A percentile compares a stretch with the other conserved stretches of the same genome.
Evolutionary conservation across 352 stramenopile species (phyloP).

Genomic region (Pythium rishiriense): DNA sequence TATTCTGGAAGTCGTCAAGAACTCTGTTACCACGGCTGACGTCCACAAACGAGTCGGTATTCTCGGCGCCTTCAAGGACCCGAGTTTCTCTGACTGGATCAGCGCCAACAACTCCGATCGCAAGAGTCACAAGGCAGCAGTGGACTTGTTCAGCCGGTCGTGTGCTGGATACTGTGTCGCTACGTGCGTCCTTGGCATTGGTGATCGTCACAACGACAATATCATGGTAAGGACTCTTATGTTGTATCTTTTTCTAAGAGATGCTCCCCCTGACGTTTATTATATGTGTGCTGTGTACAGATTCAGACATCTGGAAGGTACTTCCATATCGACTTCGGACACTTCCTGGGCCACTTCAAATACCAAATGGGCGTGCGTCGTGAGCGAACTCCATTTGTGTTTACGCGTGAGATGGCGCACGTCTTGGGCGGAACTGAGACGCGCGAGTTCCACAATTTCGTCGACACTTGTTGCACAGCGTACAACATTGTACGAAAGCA

Average conservation of each 20-base stretch:
- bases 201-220: slow-evolving; percentile 96
- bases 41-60: slow-evolving; percentile 86
- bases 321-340: slow-evolving; percentile 90
- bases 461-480: slow-evolving; percentile 66
- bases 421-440: slow-evolving; percentile 78
- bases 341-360: slow-evolving; percentile 89
- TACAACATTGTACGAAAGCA: slow-evolving; percentile 84
- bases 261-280: too few species aligned
- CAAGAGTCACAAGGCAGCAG: slow-evolving; percentile 55
- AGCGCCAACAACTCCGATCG: slow-evolving; percentile 73
- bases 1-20: slow-evolving; percentile 91
- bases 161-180: slow-evolving; percentile 93
- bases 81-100: slow-evolving; percentile 86
- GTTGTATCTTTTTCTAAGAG: too few species aligned
- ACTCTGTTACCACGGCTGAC: slow-evolving; percentile 93
- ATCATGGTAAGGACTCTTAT: slow-evolving; percentile 90
- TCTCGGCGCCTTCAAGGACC: slow-evolving; percentile 82
- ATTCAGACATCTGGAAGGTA: slow-evolving; percentile 76
- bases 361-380: slow-evolving; percentile 85
- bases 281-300: slow-evolving; percentile 27
- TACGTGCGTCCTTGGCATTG: slow-evolving; percentile 93
- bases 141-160: slow-evolving; percentile 88
- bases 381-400: slow-evolving; percentile 87
- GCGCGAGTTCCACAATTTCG: slow-evolving; percentile 72
- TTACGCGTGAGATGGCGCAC: slow-evolving; percentile 88